A percentile compares a stretch with the other conserved stretches of the same genome.
Evolutionary conservation across 495 filamentous ascomycete species (phyloP).

Genomic region (Penicillium argentinense): DNA sequence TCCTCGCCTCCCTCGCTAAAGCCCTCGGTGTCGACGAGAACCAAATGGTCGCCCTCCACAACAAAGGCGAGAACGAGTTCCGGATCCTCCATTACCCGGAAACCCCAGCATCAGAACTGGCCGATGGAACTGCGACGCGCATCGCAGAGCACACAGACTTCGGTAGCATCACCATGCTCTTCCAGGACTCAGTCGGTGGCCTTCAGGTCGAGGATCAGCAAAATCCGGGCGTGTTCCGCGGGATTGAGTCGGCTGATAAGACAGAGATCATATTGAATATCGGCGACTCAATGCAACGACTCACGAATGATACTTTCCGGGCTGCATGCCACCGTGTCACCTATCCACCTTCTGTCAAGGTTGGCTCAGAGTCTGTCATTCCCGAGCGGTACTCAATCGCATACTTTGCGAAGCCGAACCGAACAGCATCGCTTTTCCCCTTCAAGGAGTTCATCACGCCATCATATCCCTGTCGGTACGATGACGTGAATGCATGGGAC

Average conservation of each 20-base stretch:
- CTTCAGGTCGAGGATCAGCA: slow-evolving; percentile 44
- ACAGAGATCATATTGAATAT: slow-evolving; percentile 64
- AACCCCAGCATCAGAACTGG: slow-evolving; percentile 18
- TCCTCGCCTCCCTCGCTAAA: slow-evolving; percentile 42
- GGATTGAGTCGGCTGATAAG: slow-evolving; percentile 45
- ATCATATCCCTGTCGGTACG: slow-evolving; percentile 22
- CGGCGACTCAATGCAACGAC: slow-evolving; percentile 61
- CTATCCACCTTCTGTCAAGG: slow-evolving; percentile 21
- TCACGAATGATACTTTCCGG: slow-evolving; percentile 54
- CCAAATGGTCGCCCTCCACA: slow-evolving; percentile 47
- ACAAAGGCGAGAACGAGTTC: slow-evolving; percentile 50
- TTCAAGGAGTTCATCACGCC: slow-evolving; percentile 19
- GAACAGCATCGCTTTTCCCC: slow-evolving; percentile 20
- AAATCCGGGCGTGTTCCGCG: slow-evolving; percentile 34
- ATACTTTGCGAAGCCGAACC: slow-evolving; percentile 35
- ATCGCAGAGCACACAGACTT: slow-evolving; percentile 48
- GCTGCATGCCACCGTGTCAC: slow-evolving; percentile 36
- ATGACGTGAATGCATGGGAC: slow-evolving; percentile 34
- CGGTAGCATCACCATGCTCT: slow-evolving; percentile 48
- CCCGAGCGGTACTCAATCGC: slow-evolving; percentile 33
- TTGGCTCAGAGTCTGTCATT: slow-evolving; percentile 18
- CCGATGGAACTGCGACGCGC: slow-evolving; percentile 24
- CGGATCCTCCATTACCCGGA: slow-evolving; percentile 45
- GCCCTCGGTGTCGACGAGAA: slow-evolving; percentile 47
- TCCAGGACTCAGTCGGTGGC: slow-evolving; percentile 48